Base-by-base conservation (phyloP, 768 basidiomycete species). In the Termitomyces sp. region DNA sequence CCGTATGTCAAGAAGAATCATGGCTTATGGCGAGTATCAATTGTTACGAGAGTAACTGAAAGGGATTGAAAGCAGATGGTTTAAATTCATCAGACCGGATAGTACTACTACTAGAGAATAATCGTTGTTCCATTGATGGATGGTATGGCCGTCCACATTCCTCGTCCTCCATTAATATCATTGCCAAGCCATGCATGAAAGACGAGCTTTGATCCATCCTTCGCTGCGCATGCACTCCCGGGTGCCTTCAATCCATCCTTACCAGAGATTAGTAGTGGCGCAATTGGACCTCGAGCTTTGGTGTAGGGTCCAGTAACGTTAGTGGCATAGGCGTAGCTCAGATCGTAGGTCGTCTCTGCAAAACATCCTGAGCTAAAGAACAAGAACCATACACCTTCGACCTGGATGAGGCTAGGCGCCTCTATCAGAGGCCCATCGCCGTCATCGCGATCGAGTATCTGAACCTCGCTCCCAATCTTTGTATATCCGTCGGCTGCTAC, bases 341-440 rank as follows among this genome's bases (percentile, higher is more conserved):
- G 30, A 45, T 59, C 58, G 19, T 59, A 56, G 5, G 55, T 56
- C 19, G 48, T 54, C 46, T 59, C 58, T n/a, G 58, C 51, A 26
- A 41, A 56, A 47, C 58, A 59, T 21, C 58, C 58, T 0, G 58
- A 59, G 15, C 58, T 59, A 44, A 59, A 59, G 52, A 59, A 59
- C 28, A 59, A 38, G 19, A 59, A 56, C 55, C 52, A 59, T 28
- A 59, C 58, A 4, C 55, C 51, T 5, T 59, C 38, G n/a, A 59
- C 55, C 12, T 53, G 24, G 11, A 59, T 56, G 47, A 59, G 58
- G 19, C 58, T 59, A 32, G 58, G 58, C 7, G 55, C 58, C 37
- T 56, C 58, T 22, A 59, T 48, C 24, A 59, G 45, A 22, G 58
- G 58, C 11, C 58, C 58, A 17, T 59, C 58, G 2, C 58, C 58